phyloP scores from a whole-genome alignment of 257 asterid species.

The Petunia secreta region DNA sequence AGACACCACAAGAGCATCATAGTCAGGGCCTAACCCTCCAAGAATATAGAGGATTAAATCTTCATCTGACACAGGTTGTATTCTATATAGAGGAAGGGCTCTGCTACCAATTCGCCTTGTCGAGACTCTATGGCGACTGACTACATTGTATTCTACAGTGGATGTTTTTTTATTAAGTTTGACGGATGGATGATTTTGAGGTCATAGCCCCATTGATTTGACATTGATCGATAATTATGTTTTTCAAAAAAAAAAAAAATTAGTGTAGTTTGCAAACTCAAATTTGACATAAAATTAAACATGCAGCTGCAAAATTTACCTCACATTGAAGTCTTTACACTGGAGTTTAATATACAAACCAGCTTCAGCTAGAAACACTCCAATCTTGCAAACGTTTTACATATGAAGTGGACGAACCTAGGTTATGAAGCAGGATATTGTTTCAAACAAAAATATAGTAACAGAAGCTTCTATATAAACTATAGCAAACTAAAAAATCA shows the following conservation, averaged over 20 bases:
- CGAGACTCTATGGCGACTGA: too few relatives aligned
- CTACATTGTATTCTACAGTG: too few relatives aligned
- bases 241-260: not conserved
- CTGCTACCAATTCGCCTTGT: too few relatives aligned
- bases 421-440: not conserved
- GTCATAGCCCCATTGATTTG: too few relatives aligned
- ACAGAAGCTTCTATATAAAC: not conserved
- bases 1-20: too few relatives aligned
- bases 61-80: too few relatives aligned
- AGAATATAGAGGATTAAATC: too few relatives aligned
- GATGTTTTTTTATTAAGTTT: too few relatives aligned
- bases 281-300: not conserved
- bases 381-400: not conserved
- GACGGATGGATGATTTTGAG: too few relatives aligned
- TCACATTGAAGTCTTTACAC: conserved; percentile 11
- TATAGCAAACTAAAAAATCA: not conserved
- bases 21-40: too few relatives aligned
- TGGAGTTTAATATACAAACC: not conserved
- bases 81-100: too few relatives aligned
- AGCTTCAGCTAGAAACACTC: conserved; percentile 12
- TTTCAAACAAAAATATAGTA: not conserved
- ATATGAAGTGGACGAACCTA: not conserved
- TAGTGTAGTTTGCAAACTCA: not conserved
- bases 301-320: conserved; percentile 20
- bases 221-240: too few relatives aligned